Evolutionary conservation across 2,329 filamentous ascomycete species (phyloP).

Genomic region (Colletotrichum euphorbiae): DNA sequence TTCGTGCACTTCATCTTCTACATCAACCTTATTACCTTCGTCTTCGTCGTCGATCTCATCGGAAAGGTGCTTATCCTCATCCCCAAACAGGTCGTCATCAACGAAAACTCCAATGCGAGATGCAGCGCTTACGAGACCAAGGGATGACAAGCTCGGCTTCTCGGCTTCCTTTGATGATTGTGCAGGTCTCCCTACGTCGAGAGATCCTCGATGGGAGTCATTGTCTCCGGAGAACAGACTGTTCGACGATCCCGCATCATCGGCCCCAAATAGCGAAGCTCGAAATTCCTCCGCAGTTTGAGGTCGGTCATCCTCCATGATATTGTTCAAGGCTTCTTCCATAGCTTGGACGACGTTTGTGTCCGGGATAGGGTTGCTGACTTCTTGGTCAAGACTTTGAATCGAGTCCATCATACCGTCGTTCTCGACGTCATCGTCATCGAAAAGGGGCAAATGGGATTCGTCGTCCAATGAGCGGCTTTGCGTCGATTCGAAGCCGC

Average conservation of each 20-base stretch:
- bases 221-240: slow-evolving; percentile 67
- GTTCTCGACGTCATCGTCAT: slow-evolving; percentile 82
- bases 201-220: slow-evolving; percentile 70
- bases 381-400: slow-evolving; percentile 82
- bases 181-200: slow-evolving; percentile 61
- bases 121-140: slow-evolving; percentile 89
- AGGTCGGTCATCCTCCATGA: slow-evolving; percentile 79
- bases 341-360: slow-evolving; percentile 89
- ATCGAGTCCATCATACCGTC: slow-evolving; percentile 78
- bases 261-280: slow-evolving; percentile 74
- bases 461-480: slow-evolving; percentile 79
- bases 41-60: slow-evolving; percentile 85
- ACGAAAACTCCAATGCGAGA: slow-evolving; percentile 92
- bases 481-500: slow-evolving; percentile 53
- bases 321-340: slow-evolving; percentile 90
- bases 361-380: slow-evolving; percentile 72
- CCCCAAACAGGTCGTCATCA: slow-evolving; percentile 91
- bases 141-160: slow-evolving; percentile 89
- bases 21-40: slow-evolving; percentile 65
- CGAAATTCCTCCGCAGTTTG: slow-evolving; percentile 73
- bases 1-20: slow-evolving; percentile 88
- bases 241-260: slow-evolving; percentile 55
- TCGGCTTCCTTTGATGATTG: slow-evolving; percentile 60
- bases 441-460: slow-evolving; percentile 71
- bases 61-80: slow-evolving; percentile 85